Conservation (phyloP, 1,139 yeast genomes). For the Saccharomyces uvarum region DNA sequence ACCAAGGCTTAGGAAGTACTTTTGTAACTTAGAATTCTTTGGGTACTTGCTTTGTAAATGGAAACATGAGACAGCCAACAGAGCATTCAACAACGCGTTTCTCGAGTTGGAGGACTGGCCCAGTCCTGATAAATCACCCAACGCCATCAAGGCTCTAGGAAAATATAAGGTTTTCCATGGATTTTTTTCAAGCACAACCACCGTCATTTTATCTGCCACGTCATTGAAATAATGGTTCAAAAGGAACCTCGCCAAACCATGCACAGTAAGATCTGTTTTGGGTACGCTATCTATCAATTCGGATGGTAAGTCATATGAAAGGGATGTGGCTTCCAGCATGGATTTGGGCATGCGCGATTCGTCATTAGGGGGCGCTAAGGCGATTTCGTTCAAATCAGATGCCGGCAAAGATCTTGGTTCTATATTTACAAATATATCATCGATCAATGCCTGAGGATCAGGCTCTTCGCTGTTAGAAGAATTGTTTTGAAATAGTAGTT, state of each 20-base stretch:
- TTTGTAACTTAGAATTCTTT: slow-evolving; percentile 44
- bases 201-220: slow-evolving; percentile 85
- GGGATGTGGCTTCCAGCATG: slow-evolving; percentile 29
- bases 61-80: slow-evolving; percentile 76
- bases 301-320: slow-evolving; percentile 11
- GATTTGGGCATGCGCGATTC: slow-evolving; percentile 34
- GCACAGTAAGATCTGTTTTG: slow-evolving; percentile 52
- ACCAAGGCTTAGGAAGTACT: slow-evolving; percentile 64
- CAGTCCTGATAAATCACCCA: slow-evolving; percentile 66
- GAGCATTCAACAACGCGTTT: slow-evolving; percentile 69
- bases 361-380: slow-evolving; percentile 13
- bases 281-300: slow-evolving; percentile 37
- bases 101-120: slow-evolving; percentile 73
- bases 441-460: background rate
- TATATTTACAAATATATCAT: background rate
- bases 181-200: slow-evolving; percentile 61
- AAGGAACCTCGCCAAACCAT: slow-evolving; percentile 61
- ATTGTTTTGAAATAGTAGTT: slow-evolving; percentile 12
- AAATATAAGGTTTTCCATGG: slow-evolving; percentile 85
- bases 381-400: slow-evolving; percentile 13
- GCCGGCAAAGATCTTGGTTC: background rate
- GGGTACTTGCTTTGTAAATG: slow-evolving; percentile 63
- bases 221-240: slow-evolving; percentile 68
- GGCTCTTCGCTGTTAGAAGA: background rate
- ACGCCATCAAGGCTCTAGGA: slow-evolving; percentile 70